Conservation (phyloP, 306 rosid genomes). For the Styphnolobium japonicum region DNA sequence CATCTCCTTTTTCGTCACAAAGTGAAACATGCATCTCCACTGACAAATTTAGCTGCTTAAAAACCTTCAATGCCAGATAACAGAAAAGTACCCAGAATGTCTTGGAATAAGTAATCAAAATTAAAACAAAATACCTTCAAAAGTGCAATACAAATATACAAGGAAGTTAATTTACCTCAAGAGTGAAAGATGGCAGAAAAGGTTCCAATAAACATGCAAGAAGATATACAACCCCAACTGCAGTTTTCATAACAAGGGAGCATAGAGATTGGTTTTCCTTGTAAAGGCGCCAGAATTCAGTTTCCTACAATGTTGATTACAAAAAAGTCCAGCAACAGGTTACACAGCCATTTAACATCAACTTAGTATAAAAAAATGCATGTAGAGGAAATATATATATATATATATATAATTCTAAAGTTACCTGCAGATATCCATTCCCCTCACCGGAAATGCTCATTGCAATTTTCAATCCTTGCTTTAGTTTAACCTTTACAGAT, state of each 20-base stretch:
- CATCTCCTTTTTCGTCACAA: conserved; percentile 69
- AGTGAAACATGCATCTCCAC: conserved; percentile 57
- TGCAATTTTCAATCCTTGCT: conserved; percentile 86
- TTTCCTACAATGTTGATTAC: conserved; percentile 49
- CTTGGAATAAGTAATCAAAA: conserved; percentile 6
- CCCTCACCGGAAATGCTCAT: conserved; percentile 91
- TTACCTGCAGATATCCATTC: conserved; percentile 85
- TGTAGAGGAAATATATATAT: background rate
- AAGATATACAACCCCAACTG: conserved; percentile 81
- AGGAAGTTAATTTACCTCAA: conserved; percentile 51
- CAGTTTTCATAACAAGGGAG: conserved; percentile 76
- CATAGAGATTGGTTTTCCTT: conserved; percentile 75
- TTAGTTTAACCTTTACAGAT: conserved; percentile 75
- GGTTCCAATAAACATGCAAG: conserved; percentile 91
- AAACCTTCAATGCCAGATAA: conserved; percentile 57
- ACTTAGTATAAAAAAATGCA: background rate
- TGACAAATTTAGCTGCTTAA: conserved; percentile 78
- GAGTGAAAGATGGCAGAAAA: conserved; percentile 83
- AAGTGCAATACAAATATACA: background rate
- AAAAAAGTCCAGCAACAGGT: background rate
- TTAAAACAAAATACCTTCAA: background rate
- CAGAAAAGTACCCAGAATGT: background rate
- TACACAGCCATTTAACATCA: background rate
- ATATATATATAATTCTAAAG: conserved; percentile 8
- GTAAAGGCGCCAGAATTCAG: conserved; percentile 89